Percentiles rank a stretch among this genome's conserved stretches.
These are phyloP conservation scores for Tilletia walkeri DNA, from an alignment of 1,284 basidiomycete species.

Conservation along the genomic window DNA sequence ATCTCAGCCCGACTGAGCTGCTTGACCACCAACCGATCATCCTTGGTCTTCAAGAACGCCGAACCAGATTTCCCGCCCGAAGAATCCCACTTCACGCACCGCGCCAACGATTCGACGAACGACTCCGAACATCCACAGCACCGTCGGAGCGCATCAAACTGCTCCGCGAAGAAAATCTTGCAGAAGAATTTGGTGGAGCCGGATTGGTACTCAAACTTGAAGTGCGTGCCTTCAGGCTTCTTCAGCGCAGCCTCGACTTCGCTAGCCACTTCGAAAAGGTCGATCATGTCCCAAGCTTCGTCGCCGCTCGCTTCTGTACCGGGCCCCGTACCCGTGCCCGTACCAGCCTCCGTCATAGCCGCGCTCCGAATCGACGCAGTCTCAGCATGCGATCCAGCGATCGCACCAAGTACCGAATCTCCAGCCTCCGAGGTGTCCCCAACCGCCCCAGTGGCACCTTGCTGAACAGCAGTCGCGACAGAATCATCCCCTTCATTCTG, in stretches of 20 bases:
- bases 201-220: slow-evolving; percentile 54
- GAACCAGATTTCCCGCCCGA: slow-evolving; percentile 95
- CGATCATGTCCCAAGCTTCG: slow-evolving; percentile 31
- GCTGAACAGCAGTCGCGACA: background rate
- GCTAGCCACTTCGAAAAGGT: slow-evolving; percentile 25
- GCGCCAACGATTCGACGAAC: slow-evolving; percentile 86
- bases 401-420: too few relatives aligned
- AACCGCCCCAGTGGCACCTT: background rate
- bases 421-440: background rate
- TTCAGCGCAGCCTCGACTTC: slow-evolving; percentile 40
- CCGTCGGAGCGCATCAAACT: slow-evolving; percentile 88
- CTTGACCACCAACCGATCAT: slow-evolving; percentile 97
- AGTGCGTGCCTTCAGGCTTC: slow-evolving; percentile 47
- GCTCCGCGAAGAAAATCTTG: slow-evolving; percentile 91
- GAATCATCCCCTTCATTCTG: background rate
- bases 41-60: slow-evolving; percentile 83
- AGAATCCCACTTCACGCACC: slow-evolving; percentile 95
- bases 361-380: slow-evolving; percentile 9
- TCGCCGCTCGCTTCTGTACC: slow-evolving; percentile 20
- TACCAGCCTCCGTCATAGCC: background rate
- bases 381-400: background rate
- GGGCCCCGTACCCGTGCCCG: background rate
- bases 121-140: slow-evolving; percentile 90
- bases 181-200: slow-evolving; percentile 88
- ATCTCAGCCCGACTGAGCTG: slow-evolving; percentile 88